Evolutionary conservation across 352 stramenopile species (phyloP), one percentile per base, ranked within the genome.

Genomic region (Globisporangium alternatum): DNA sequence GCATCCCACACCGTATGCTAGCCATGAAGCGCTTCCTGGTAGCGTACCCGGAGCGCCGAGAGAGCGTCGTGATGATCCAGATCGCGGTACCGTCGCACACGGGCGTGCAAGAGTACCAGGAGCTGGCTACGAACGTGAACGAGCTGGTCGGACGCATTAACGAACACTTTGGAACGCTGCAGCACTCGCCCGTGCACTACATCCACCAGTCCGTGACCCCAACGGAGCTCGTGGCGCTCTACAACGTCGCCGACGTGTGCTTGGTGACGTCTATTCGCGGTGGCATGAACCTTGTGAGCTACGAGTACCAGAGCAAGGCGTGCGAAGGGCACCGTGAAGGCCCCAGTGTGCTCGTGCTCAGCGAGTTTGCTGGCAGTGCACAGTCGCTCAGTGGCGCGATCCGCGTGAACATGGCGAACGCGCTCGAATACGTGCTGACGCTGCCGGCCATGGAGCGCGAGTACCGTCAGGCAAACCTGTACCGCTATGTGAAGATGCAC

Each of bases 131-230:
- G n/a, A n/a, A n/a, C n/a, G n/a, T n/a, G n/a, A n/a, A n/a, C n/a
- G n/a, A n/a, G n/a, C n/a, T n/a, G n/a, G n/a, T n/a, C n/a, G n/a
- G n/a, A n/a, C n/a, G n/a, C n/a, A n/a, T n/a, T n/a, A n/a, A n/a
- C n/a, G n/a, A n/a, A n/a, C n/a, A n/a, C 25, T 97, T 88, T 68
- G 87, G 88, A 3, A 94, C 85, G 35, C 61, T 96, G 5, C 85
- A 96, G 65, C 94, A 96, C 81, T n/a, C n/a, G 21, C 90, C 90
- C 8, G 93, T 97, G 62, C 88, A 96, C 62, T 97, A 95, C 72
- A 95, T 97, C 54, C 89, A 96, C 69, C 88, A 95, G 64, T 78
- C 75, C 33, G 70, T 68, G 28, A 91, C 86, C 17, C 77, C 76
- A 3, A 94, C 66, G 81, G 88, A 97, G 68, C 68, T 97, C 12